Percentiles rank a stretch among this genome's conserved stretches.
These are phyloP conservation scores for Penicillium paradoxum DNA, from an alignment of 495 filamentous ascomycete species.

Conservation along the genomic window DNA sequence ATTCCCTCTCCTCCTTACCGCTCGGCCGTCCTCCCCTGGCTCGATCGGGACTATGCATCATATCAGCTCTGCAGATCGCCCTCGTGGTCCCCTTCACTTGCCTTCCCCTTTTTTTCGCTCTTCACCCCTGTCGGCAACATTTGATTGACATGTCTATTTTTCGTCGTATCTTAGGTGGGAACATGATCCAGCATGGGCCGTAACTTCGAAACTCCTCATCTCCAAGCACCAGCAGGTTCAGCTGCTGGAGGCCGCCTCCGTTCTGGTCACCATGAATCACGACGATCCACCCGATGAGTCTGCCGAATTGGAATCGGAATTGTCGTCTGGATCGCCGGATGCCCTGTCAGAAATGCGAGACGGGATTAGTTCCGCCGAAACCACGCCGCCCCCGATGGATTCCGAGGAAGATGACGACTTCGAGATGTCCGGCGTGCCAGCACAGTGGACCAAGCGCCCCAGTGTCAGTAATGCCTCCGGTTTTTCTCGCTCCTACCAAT, in stretches of 20 bases:
- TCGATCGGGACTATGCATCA: conserved; percentile 39
- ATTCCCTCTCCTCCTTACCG: conserved; percentile 40
- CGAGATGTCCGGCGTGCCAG: conserved; percentile 37
- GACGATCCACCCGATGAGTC: conserved; percentile 51
- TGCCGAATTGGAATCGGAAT: conserved; percentile 67
- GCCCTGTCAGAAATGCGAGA: conserved; percentile 74
- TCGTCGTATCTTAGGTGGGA: conserved; percentile 76
- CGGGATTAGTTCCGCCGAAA: conserved; percentile 54
- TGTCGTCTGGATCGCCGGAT: conserved; percentile 75
- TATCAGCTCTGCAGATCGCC: conserved; percentile 46
- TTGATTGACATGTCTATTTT: conserved; percentile 45
- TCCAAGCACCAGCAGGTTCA: conserved; percentile 99
- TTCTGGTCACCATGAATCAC: conserved; percentile 87
- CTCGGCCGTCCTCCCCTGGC: conserved; percentile 35
- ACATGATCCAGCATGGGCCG: conserved; percentile 96
- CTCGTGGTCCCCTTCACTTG: conserved; percentile 38
- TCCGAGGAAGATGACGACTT: conserved; percentile 42
- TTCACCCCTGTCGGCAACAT: conserved; percentile 13
- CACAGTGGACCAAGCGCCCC: conserved; percentile 39
- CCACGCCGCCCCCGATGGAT: conserved; percentile 50
- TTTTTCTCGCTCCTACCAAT: conserved; percentile 84
- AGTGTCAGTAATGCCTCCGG: conserved; percentile 57
- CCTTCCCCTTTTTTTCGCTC: not conserved
- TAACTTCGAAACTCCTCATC: conserved; percentile 95
- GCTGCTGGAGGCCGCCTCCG: conserved; percentile 90